Evolutionary conservation across 495 filamentous ascomycete genomes (phyloP).

Genomic region (Aspergillus conjunctus): DNA sequence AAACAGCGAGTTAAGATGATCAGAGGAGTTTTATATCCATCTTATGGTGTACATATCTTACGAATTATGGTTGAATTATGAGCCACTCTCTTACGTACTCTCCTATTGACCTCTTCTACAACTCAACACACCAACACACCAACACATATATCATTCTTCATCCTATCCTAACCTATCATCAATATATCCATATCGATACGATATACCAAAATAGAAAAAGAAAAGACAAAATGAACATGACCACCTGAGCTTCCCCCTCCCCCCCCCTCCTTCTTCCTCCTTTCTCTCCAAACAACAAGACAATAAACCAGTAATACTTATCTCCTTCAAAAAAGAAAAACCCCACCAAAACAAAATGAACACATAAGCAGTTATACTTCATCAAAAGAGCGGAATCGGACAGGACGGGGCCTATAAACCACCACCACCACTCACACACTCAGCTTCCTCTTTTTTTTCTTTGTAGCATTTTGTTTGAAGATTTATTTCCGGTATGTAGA

Average conservation of each 20-base stretch:
- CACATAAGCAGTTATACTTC: neutral
- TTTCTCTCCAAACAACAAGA: neutral
- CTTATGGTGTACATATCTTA: neutral
- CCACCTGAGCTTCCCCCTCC: neutral
- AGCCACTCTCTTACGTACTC: neutral
- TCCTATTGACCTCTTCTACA: neutral
- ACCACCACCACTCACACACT: neutral
- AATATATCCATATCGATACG: neutral
- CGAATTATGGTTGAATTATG: neutral
- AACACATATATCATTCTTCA: neutral
- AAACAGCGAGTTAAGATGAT: constrained; percentile 19
- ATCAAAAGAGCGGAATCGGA: constrained; percentile 1
- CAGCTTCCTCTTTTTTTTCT: constrained; percentile 2
- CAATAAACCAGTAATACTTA: neutral
- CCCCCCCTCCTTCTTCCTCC: neutral
- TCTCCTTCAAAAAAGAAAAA: neutral
- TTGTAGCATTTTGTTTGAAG: neutral
- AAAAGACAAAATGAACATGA: neutral
- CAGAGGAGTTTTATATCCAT: neutral
- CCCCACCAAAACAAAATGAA: neutral
- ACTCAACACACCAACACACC: neutral
- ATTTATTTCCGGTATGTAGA: no score
- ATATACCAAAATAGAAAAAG: neutral
- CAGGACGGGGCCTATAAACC: constrained; percentile 2
- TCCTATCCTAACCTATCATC: neutral